Conservation (phyloP, 768 basidiomycete genomes). For the Pholiota microspora region DNA sequence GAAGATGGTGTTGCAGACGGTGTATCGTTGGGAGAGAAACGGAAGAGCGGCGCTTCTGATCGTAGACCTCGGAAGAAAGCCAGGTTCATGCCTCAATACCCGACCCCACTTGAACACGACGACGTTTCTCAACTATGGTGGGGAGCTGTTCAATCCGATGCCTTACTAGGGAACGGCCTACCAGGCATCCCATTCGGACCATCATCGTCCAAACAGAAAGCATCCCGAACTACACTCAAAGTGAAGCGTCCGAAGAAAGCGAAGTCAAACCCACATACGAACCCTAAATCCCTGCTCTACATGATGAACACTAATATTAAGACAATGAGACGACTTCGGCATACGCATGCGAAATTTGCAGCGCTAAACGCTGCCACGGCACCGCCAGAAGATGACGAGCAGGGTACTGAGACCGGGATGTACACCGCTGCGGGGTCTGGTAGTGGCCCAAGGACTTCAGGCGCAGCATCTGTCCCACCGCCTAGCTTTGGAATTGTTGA, state of each 20-base stretch:
- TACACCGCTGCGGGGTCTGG: conserved; percentile 25
- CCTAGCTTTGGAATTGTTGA: conserved; percentile 20
- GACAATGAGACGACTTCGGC: conserved; percentile 69
- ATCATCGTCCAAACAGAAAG: conserved; percentile 23
- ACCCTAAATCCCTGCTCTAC: conserved; percentile 52
- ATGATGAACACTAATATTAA: conserved; percentile 78
- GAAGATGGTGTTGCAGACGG: conserved; percentile 26
- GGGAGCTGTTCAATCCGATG: conserved; percentile 63
- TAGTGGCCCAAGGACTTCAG: conserved; percentile 15
- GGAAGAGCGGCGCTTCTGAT: conserved; percentile 45
- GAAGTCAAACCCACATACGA: conserved; percentile 10
- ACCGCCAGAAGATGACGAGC: conserved; percentile 35
- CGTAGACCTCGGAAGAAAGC: conserved; percentile 62
- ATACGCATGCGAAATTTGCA: conserved; percentile 70
- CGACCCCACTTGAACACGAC: conserved; percentile 36
- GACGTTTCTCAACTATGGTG: conserved; percentile 68
- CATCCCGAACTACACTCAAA: conserved; percentile 5
- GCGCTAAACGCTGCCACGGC: conserved; percentile 42
- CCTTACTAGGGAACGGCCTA: conserved; percentile 61
- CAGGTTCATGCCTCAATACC: conserved; percentile 43
- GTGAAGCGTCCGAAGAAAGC: conserved; percentile 12
- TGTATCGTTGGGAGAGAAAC: conserved; percentile 52
- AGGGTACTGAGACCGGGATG: conserved; percentile 31
- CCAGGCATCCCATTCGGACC: conserved; percentile 48
- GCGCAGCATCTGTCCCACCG: neutral